Evolutionary conservation across 805 yeast species (phyloP).

Genomic region (Hanseniaspora jakobsenii): DNA sequence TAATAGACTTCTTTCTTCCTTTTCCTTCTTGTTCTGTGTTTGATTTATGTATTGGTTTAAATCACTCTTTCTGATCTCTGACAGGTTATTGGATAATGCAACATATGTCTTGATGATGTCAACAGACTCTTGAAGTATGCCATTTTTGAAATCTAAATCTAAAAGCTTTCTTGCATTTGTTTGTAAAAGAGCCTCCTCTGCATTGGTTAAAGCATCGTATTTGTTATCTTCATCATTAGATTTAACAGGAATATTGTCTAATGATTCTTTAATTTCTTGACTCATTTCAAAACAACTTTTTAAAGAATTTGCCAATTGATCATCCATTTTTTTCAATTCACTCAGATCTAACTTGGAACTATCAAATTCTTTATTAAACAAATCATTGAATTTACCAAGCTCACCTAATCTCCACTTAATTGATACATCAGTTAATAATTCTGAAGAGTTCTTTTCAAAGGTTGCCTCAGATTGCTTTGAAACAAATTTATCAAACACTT

Average conservation of each 20-base stretch:
- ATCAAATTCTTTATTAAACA: conserved; percentile 1
- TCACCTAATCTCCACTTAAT: conserved; percentile 31
- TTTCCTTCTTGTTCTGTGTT: too few relatives aligned
- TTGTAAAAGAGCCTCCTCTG: conserved; percentile 2
- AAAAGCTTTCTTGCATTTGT: background rate
- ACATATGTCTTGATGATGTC: background rate
- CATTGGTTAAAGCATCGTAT: background rate
- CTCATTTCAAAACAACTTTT: background rate
- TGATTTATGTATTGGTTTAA: background rate
- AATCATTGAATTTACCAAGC: background rate
- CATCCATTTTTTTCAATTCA: background rate
- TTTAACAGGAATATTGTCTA: background rate
- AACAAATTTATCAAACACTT: conserved; percentile 24
- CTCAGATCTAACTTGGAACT: background rate
- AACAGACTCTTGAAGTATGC: background rate
- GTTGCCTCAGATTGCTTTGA: conserved; percentile 26
- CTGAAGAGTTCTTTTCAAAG: conserved; percentile 22
- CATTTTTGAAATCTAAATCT: background rate
- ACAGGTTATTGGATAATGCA: background rate
- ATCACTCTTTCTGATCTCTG: background rate
- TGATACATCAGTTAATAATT: conserved; percentile 22
- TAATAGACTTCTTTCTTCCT: too few relatives aligned
- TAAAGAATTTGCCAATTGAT: background rate
- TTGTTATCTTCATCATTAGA: background rate
- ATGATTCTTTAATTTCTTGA: background rate